These are phyloP conservation scores for Neoboletus magnificus DNA, from an alignment of 768 basidiomycete genomes.

Conservation along the genomic window DNA sequence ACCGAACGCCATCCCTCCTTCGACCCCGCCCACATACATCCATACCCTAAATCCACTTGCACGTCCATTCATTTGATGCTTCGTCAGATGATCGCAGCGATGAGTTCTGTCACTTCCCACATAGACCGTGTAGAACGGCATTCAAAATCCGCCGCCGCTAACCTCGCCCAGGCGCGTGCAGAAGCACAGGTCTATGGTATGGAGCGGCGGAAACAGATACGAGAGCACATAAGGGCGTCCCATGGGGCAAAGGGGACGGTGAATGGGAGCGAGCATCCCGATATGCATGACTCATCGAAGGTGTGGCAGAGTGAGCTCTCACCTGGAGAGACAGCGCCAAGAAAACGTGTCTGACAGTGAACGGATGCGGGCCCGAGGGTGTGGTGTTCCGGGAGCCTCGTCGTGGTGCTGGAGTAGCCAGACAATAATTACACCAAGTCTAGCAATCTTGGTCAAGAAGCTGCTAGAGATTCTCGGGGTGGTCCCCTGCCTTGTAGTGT, in stretches of 20 bases:
- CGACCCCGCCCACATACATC: not conserved
- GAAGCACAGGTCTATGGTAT: constrained; percentile 56
- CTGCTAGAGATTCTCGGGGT: not conserved
- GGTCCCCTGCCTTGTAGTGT: not conserved
- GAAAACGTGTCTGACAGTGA: not conserved
- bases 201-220: constrained; percentile 50
- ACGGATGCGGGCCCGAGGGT: not conserved
- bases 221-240: constrained; percentile 41
- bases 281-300: not conserved
- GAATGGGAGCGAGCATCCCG: not conserved
- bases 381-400: not conserved
- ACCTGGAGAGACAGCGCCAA: not conserved
- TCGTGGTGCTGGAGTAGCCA: not conserved
- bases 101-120: constrained; percentile 18
- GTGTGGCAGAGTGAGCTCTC: not conserved
- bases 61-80: no score
- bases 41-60: not conserved
- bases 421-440: not conserved
- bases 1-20: not conserved
- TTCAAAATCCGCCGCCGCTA: constrained; percentile 45
- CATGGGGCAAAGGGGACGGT: constrained; percentile 13
- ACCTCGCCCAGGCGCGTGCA: constrained; percentile 55
- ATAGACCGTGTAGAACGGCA: constrained; percentile 44
- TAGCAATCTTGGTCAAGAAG: not conserved
- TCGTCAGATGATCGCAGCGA: constrained; percentile 7